Conservation (phyloP, 345 rosid genomes). For the Gossypium bickii region DNA sequence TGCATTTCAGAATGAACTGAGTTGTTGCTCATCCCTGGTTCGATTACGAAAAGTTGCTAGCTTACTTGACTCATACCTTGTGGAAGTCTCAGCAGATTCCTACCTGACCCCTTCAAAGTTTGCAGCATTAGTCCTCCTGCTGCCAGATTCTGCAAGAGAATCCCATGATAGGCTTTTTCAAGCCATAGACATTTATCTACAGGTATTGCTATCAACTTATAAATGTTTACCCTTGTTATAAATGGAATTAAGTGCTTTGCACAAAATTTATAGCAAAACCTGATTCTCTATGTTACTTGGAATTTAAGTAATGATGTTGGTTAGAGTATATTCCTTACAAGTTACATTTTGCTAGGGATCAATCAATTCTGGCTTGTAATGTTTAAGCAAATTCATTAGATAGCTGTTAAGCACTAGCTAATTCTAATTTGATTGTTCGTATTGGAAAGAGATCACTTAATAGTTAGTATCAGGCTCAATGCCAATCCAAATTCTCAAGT, state of each 20-base stretch:
- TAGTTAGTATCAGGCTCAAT: not conserved
- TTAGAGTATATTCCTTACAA: not conserved
- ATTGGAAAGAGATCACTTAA: not conserved
- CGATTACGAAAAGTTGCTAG: constrained; percentile 33
- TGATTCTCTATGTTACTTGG: not conserved
- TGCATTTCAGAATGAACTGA: constrained; percentile 22
- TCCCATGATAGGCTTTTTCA: constrained; percentile 37
- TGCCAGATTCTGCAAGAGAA: constrained; percentile 45
- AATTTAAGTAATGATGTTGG: not conserved
- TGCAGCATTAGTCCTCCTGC: constrained; percentile 27
- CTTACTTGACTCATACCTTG: constrained; percentile 45
- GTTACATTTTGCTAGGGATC: not conserved
- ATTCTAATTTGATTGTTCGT: not conserved
- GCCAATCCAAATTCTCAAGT: not conserved
- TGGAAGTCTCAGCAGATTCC: constrained; percentile 49
- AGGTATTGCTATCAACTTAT: constrained; percentile 32
- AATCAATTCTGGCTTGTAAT: not conserved
- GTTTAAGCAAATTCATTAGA: not conserved
- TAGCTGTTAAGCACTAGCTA: not conserved
- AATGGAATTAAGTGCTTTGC: not conserved
- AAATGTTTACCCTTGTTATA: not conserved
- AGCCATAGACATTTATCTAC: constrained; percentile 45
- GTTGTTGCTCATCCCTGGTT: not conserved
- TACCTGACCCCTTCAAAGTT: constrained; percentile 34
- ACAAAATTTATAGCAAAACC: not conserved